Evolutionary conservation across 2,329 filamentous ascomycete genomes (phyloP).

Genomic region (Cytospora piceicola): DNA sequence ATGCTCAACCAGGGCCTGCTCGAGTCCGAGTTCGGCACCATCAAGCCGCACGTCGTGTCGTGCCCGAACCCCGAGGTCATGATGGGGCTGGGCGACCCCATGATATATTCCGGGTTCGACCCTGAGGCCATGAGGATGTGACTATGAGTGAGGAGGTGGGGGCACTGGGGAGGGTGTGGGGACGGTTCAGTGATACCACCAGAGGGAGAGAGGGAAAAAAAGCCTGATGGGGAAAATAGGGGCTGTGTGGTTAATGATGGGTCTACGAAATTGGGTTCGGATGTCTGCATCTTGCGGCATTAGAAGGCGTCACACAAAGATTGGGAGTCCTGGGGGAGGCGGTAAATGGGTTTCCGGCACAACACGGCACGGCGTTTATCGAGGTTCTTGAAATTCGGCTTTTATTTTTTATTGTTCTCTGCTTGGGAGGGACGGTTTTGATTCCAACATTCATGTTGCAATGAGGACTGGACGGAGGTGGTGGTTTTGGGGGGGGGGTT

Average conservation of each 20-base stretch:
- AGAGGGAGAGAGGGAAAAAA: background rate
- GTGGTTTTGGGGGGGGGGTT: background rate
- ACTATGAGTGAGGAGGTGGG: slow-evolving; percentile 4
- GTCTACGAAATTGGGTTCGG: background rate
- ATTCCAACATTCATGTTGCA: background rate
- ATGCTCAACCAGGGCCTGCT: slow-evolving; percentile 55
- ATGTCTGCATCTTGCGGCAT: slow-evolving; percentile 8
- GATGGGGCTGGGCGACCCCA: slow-evolving; percentile 61
- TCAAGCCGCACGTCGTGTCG: slow-evolving; percentile 59
- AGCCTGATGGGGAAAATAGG: background rate
- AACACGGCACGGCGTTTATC: slow-evolving; percentile 20
- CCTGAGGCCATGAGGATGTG: slow-evolving; percentile 48
- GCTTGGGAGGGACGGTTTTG: background rate
- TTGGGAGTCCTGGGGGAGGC: background rate
- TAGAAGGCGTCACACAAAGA: slow-evolving; percentile 18
- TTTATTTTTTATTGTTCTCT: background rate
- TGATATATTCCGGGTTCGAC: slow-evolving; percentile 61
- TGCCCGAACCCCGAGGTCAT: slow-evolving; percentile 59
- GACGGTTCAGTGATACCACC: slow-evolving; percentile 1
- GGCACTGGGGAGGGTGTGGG: no score
- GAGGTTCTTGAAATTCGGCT: background rate
- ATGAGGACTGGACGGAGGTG: background rate
- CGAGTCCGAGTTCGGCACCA: slow-evolving; percentile 56
- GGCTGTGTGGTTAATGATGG: background rate
- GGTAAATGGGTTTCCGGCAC: slow-evolving; percentile 12